phyloP scores from a whole-genome alignment of 2,329 filamentous ascomycete genomes.

The Xylaria hypoxylon region DNA sequence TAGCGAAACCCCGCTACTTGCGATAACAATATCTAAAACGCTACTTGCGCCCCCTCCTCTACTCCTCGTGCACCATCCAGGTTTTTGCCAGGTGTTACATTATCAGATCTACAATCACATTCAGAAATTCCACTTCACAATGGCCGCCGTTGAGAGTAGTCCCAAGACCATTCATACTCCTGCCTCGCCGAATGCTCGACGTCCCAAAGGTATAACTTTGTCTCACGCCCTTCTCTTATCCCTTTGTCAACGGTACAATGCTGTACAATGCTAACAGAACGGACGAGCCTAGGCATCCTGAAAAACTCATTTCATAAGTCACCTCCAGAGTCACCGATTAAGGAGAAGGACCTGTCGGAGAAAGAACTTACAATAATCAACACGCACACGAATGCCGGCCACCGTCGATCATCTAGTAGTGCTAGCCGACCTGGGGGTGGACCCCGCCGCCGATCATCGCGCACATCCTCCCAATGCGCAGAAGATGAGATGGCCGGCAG shows the following conservation, averaged over 20 bases:
- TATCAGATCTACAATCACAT: neutral
- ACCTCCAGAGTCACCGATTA: slow-evolving; percentile 64
- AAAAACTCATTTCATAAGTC: slow-evolving; percentile 84
- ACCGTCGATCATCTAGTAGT: slow-evolving; percentile 83
- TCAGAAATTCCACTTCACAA: slow-evolving; percentile 32
- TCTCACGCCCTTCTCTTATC: neutral
- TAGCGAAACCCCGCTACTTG: slow-evolving; percentile 2
- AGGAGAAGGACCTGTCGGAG: slow-evolving; percentile 69
- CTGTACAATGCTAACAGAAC: slow-evolving; percentile 14
- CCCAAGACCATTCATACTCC: slow-evolving; percentile 44
- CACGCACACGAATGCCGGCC: slow-evolving; percentile 92
- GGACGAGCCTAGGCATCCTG: slow-evolving; percentile 76
- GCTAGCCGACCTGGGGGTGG: slow-evolving; percentile 70
- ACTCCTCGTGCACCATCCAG: too few species aligned
- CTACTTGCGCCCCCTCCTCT: neutral
- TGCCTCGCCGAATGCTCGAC: slow-evolving; percentile 42
- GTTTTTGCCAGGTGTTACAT: neutral
- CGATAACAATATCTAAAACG: neutral
- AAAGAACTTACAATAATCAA: slow-evolving; percentile 95
- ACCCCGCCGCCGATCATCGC: slow-evolving; percentile 78
- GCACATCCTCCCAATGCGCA: slow-evolving; percentile 58
- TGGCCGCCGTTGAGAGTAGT: slow-evolving; percentile 49
- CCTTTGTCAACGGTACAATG: neutral
- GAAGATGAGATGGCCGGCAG: slow-evolving; percentile 67
- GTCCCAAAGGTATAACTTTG: slow-evolving; percentile 48